Evolutionary conservation across 2,329 filamentous ascomycete species (phyloP).

Genomic region (Bipolaris gigantea): DNA sequence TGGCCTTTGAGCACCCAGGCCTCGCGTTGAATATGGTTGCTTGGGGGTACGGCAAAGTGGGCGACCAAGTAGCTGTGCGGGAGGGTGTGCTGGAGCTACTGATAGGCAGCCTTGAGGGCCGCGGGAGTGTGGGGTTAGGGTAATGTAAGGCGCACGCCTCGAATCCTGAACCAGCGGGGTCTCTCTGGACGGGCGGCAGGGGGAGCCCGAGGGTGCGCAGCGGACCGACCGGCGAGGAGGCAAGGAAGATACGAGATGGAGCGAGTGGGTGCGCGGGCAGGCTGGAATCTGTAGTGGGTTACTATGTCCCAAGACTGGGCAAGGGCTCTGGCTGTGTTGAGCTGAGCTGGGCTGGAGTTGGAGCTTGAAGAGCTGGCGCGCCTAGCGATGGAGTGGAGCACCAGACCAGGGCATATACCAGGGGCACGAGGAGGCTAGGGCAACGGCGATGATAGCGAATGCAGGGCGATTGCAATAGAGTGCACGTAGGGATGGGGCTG

Average conservation of each 20-base stretch:
- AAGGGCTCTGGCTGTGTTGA: constrained; percentile 12
- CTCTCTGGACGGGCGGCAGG: constrained; percentile 14
- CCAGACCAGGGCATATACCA: background rate
- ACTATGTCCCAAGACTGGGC: constrained; percentile 10
- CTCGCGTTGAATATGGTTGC: constrained; percentile 9
- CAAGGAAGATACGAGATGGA: constrained; percentile 1
- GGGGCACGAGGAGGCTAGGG: background rate
- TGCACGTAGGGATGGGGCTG: constrained; percentile 4
- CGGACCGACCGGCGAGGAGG: constrained; percentile 11
- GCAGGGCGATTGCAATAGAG: constrained; percentile 10
- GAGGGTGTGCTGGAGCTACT: constrained; percentile 11
- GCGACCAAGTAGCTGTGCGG: constrained; percentile 12
- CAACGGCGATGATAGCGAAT: constrained; percentile 4
- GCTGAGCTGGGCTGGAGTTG: constrained; percentile 1
- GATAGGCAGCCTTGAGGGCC: constrained; percentile 25
- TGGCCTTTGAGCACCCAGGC: constrained; percentile 19
- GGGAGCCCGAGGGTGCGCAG: constrained; percentile 9
- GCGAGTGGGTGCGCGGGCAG: constrained; percentile 14
- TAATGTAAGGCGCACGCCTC: constrained; percentile 12
- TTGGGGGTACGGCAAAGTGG: constrained; percentile 8
- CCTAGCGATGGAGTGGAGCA: background rate
- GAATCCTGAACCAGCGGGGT: constrained; percentile 30
- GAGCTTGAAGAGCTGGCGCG: background rate
- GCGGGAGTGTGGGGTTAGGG: constrained; percentile 26
- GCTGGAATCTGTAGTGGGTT: background rate